Evolutionary conservation across 1,284 basidiomycete genomes (phyloP).

Genomic region (Apiotrichum gracile): DNA sequence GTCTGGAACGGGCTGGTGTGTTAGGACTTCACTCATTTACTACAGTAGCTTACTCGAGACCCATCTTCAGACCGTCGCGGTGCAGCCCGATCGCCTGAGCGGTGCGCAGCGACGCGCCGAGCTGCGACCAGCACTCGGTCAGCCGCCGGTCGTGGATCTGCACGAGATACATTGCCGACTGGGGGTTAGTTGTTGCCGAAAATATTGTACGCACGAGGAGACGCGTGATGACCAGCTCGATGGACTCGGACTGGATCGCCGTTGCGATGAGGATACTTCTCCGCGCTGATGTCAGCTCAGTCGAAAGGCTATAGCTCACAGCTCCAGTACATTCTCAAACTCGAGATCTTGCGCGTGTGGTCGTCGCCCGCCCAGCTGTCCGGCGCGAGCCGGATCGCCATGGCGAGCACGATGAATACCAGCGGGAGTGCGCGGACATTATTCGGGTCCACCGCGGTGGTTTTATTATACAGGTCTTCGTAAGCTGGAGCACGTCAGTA

Average conservation of each 20-base stretch:
- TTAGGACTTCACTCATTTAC: constrained; percentile 21
- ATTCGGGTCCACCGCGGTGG: constrained; percentile 66
- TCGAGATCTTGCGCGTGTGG: constrained; percentile 65
- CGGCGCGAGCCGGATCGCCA: constrained; percentile 75
- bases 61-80: constrained; percentile 77
- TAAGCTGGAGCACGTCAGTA: constrained; percentile 53
- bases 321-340: constrained; percentile 86
- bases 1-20: constrained; percentile 59
- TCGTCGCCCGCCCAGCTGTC: constrained; percentile 75
- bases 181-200: constrained; percentile 11
- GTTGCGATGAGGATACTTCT: constrained; percentile 79
- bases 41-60: constrained; percentile 56
- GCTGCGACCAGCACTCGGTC: constrained; percentile 85
- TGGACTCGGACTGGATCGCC: constrained; percentile 80
- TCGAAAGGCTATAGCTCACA: constrained; percentile 54
- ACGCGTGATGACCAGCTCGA: constrained; percentile 82
- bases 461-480: constrained; percentile 68
- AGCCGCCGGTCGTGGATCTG: constrained; percentile 53
- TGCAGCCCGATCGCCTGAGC: constrained; percentile 91
- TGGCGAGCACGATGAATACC: constrained; percentile 88
- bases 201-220: constrained; percentile 59
- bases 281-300: constrained; percentile 55
- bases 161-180: constrained; percentile 86
- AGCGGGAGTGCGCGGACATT: constrained; percentile 84
- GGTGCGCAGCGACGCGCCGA: constrained; percentile 85